phyloP scores from a whole-genome alignment of 2,329 filamentous ascomycete species.

The Aureobasidium uvarum region DNA sequence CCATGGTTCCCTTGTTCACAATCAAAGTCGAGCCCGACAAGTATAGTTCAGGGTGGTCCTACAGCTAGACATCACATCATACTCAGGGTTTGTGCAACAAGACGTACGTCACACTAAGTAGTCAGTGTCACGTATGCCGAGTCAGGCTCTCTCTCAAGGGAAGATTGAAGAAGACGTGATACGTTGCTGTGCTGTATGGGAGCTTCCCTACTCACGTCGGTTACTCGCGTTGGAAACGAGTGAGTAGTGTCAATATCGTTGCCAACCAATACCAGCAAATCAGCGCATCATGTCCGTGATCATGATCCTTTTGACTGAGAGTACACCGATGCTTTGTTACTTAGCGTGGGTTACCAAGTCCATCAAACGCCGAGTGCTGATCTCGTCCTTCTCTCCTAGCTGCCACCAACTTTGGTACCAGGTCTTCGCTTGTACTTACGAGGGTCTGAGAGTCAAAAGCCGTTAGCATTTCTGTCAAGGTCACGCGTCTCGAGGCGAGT shows the following conservation, averaged over 20 bases:
- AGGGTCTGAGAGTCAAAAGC: conserved; percentile 51
- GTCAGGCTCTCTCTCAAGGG: neutral
- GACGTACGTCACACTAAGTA: neutral
- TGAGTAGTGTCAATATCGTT: neutral
- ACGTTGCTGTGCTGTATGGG: neutral
- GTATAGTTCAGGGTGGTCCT: too few species aligned
- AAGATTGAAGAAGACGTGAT: neutral
- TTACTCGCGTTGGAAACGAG: neutral
- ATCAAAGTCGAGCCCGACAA: too few species aligned
- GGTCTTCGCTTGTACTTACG: conserved; percentile 63
- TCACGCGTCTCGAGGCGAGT: neutral
- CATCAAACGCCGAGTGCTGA: neutral
- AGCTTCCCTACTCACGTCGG: neutral
- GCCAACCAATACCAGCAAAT: neutral
- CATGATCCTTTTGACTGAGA: neutral
- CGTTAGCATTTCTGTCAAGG: neutral
- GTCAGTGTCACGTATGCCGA: neutral
- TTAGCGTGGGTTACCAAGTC: neutral
- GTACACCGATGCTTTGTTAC: neutral
- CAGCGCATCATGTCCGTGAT: neutral
- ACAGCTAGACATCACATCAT: too few species aligned
- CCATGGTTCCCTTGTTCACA: too few species aligned
- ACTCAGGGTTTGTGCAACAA: neutral
- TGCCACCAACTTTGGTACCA: conserved; percentile 30
- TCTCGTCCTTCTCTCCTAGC: neutral